Conservation (phyloP, 2,329 filamentous ascomycete species). For the Aureobasidium mangrovei region DNA sequence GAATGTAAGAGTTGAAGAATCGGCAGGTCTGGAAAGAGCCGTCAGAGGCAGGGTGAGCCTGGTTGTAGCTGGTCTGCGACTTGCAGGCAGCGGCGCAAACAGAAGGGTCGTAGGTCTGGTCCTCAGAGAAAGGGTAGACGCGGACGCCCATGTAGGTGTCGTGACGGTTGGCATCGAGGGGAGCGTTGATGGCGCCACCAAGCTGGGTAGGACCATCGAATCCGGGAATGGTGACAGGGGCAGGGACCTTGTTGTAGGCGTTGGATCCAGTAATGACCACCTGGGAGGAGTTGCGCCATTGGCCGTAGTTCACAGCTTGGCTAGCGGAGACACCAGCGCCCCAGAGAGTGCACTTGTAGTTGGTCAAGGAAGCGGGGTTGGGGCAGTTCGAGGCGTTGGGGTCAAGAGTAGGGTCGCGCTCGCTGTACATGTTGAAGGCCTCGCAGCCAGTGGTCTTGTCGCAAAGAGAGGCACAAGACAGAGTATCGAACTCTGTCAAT, state of each 20-base stretch:
- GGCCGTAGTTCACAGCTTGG: slow-evolving; percentile 28
- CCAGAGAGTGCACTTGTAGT: slow-evolving; percentile 30
- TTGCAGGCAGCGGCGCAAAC: slow-evolving; percentile 22
- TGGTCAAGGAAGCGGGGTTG: slow-evolving; percentile 28
- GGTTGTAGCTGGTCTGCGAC: slow-evolving; percentile 20
- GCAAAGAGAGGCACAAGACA: slow-evolving; percentile 24
- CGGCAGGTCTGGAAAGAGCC: slow-evolving; percentile 17
- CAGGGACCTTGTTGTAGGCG: slow-evolving; percentile 24
- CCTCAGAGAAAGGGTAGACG: slow-evolving; percentile 9
- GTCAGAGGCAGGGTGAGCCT: slow-evolving; percentile 18
- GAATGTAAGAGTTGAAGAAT: slow-evolving; percentile 33
- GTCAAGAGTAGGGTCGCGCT: slow-evolving; percentile 29
- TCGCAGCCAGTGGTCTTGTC: slow-evolving; percentile 23
- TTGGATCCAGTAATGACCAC: slow-evolving; percentile 37
- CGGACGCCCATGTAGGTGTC: slow-evolving; percentile 19
- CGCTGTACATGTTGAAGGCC: slow-evolving; percentile 31
- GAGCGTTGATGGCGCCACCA: slow-evolving; percentile 29
- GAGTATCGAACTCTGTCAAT: slow-evolving; percentile 24
- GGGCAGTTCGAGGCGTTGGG: slow-evolving; percentile 25
- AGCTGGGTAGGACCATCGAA: slow-evolving; percentile 23
- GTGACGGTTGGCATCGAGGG: slow-evolving; percentile 16
- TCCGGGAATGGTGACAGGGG: slow-evolving; percentile 15
- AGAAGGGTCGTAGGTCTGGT: slow-evolving; percentile 18
- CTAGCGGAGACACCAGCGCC: slow-evolving; percentile 23
- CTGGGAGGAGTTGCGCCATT: slow-evolving; percentile 28